Evolutionary conservation across 2,329 filamentous ascomycete genomes (phyloP).

Genomic region (Fusarium stilboides): DNA sequence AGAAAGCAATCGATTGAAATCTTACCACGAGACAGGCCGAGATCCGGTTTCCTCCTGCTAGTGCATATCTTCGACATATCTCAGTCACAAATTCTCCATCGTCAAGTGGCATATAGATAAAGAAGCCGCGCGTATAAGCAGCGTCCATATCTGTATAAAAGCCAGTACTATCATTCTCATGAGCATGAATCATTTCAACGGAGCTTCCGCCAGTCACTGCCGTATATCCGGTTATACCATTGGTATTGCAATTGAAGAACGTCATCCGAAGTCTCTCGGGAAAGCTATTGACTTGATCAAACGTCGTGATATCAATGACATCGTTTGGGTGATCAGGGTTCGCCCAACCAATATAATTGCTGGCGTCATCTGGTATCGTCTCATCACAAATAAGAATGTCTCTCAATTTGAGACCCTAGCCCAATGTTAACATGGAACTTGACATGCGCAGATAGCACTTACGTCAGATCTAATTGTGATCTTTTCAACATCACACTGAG

Average conservation of each 20-base stretch:
- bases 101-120: conserved; percentile 29
- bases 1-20: neutral
- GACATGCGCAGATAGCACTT: neutral
- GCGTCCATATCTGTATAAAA: conserved; percentile 27
- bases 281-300: conserved; percentile 4
- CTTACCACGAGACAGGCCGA: conserved; percentile 31
- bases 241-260: conserved; percentile 19
- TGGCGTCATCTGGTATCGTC: neutral
- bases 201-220: conserved; percentile 10
- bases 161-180: conserved; percentile 2
- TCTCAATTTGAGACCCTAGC: conserved; percentile 25
- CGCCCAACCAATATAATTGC: conserved; percentile 23
- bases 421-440: neutral
- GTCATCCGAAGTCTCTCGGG: conserved; percentile 21
- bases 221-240: conserved; percentile 25
- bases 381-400: conserved; percentile 18
- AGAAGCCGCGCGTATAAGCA: conserved; percentile 1
- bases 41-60: neutral
- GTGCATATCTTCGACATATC: conserved; percentile 25
- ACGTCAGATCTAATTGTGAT: conserved; percentile 21
- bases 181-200: conserved; percentile 13
- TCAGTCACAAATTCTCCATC: conserved; percentile 28
- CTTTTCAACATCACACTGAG: neutral
- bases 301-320: conserved; percentile 25
- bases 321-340: conserved; percentile 17